These are phyloP conservation scores for Diaporthe capsici DNA, from an alignment of 2,329 filamentous ascomycete genomes.

Conservation along the genomic window DNA sequence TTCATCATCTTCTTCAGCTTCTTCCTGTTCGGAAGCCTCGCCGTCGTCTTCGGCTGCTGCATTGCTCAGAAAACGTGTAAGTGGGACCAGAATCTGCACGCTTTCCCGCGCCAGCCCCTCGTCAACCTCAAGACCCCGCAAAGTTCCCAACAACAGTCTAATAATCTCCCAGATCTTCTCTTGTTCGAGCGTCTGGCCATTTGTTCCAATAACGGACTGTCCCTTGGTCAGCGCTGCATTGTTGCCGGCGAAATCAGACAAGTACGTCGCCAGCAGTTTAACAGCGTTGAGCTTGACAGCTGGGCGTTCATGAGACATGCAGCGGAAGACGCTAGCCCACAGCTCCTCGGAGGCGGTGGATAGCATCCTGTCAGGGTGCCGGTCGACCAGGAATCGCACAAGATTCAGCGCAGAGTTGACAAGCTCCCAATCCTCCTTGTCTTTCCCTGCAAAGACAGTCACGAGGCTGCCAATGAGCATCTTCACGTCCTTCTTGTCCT, in stretches of 20 bases:
- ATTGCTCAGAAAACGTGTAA: constrained; percentile 73
- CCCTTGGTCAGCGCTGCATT: constrained; percentile 64
- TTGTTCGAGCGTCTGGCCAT: constrained; percentile 77
- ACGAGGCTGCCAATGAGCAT: constrained; percentile 71
- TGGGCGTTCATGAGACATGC: constrained; percentile 79
- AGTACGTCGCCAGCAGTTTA: constrained; percentile 80
- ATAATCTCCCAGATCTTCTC: constrained; percentile 75
- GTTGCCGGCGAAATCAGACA: constrained; percentile 81
- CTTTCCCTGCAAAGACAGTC: constrained; percentile 67
- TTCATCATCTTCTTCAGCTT: constrained; percentile 55
- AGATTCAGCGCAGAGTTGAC: constrained; percentile 81
- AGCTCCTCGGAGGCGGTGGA: constrained; percentile 71
- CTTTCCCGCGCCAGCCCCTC: constrained; percentile 84
- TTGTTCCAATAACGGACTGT: constrained; percentile 76
- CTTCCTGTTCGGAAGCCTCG: constrained; percentile 57
- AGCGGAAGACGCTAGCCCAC: constrained; percentile 78
- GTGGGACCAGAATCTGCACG: constrained; percentile 85
- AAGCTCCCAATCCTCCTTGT: constrained; percentile 77
- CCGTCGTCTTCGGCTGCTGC: constrained; percentile 62
- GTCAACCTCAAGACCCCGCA: constrained; percentile 75
- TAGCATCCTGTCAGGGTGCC: constrained; percentile 75
- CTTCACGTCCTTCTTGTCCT: constrained; percentile 77
- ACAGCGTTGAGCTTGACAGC: constrained; percentile 84
- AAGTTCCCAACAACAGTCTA: constrained; percentile 62
- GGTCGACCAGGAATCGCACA: constrained; percentile 76